Evolutionary conservation across 2,329 filamentous ascomycete genomes (phyloP), one percentile per base, ranked within the genome.

Genomic region (Microdochium trichocladiopsis): DNA sequence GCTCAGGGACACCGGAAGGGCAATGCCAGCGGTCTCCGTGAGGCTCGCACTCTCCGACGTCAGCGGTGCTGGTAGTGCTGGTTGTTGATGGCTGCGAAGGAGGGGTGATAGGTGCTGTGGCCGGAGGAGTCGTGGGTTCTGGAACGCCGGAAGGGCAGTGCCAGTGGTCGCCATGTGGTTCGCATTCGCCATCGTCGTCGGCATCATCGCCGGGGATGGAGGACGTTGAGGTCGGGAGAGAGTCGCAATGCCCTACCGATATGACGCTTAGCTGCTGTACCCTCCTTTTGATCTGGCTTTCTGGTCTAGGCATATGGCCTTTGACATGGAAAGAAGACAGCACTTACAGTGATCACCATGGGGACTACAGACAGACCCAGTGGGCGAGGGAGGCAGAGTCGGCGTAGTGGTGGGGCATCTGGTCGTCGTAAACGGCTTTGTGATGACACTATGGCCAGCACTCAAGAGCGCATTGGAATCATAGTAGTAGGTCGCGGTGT

Each of bases 401-500:
- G 41, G 37, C 2, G 49, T 51, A 4, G 49, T 51, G 5, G 53
- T 54, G 8, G 51, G 52, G 36, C 56, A 55, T 23, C 47, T 48
- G 4, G 48, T 54, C 5, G 41, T 47, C 21, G 50, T 51, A 18
- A 41, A 47, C 2, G 56, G 49, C 14, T 51, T 54, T 1, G 58
- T 55, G 24, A 58, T 53, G 49, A 62, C 54, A 25, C 45, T 53
- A 36, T 59, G 61, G 2, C 59, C 60, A 10, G 59, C 60, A 12
- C 53, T 51, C 3, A 54, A 55, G 4, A 62, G 51, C 6, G 56
- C 56, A 21, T 57, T 53, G 6, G 57, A 58, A 41, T 58, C 55
- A 51, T 60, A 61, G 45, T 55, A 50, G 25, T 55, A 56, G 25
- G 57, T 59, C 2, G 53, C 60, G 3, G 60, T 61, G 50, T 58